Conservation (phyloP, 2,329 filamentous ascomycete species). For the Scedosporium boydii region DNA sequence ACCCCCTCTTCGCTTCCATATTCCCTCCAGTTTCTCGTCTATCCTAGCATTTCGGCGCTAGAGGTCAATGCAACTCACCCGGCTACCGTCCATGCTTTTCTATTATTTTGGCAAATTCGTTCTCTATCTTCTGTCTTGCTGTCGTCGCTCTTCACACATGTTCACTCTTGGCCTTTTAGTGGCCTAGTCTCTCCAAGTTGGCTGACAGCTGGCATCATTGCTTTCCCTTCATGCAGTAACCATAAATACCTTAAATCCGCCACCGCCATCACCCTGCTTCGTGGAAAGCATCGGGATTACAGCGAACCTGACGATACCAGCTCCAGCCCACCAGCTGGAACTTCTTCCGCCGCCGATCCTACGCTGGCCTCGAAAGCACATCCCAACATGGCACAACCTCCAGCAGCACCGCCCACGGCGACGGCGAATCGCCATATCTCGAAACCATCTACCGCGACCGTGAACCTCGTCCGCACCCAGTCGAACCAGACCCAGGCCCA, state of each 20-base stretch:
- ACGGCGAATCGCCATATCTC: conserved; percentile 33
- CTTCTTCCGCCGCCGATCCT: conserved; percentile 22
- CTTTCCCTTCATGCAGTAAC: conserved; percentile 15
- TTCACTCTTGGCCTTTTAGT: not conserved
- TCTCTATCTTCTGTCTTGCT: not conserved
- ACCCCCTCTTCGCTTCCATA: not conserved
- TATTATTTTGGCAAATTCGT: not conserved
- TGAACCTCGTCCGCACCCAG: conserved; percentile 22
- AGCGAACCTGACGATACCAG: conserved; percentile 42
- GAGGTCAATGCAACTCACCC: too few species aligned
- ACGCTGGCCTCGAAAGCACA: conserved; percentile 19
- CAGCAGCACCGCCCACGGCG: conserved; percentile 10
- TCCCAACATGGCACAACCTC: conserved; percentile 25
- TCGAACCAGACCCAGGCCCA: conserved; percentile 10
- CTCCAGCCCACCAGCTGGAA: conserved; percentile 32
- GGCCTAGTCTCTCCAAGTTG: conserved; percentile 11
- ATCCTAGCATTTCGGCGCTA: too few species aligned
- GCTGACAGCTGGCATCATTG: conserved; percentile 2
- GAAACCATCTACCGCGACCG: conserved; percentile 35
- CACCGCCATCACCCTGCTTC: conserved; percentile 42
- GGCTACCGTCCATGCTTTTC: not conserved
- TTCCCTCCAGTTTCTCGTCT: too few species aligned
- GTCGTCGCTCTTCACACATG: not conserved
- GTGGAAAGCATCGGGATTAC: conserved; percentile 33
- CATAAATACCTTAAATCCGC: conserved; percentile 48